Base-by-base conservation (phyloP, 768 basidiomycete genomes). In the Pleurotus djamor region DNA sequence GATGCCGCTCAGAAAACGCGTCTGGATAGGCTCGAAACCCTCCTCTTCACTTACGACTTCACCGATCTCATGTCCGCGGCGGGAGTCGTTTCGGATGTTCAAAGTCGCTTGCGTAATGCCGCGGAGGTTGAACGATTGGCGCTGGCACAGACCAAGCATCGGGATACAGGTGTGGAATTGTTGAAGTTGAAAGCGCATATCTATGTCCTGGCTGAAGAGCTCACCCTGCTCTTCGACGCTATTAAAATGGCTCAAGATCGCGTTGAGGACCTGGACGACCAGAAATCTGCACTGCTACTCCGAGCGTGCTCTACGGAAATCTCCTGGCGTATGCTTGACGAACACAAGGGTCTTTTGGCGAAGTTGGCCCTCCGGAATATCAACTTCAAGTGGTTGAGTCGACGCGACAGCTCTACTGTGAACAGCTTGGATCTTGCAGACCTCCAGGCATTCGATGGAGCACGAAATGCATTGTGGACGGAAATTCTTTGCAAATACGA, bases 251-350 rank as follows among this genome's bases (percentile, higher is more conserved):
- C 88, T 35, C 92, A 94, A 70, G 90, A 92, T 66, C 86, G 88
- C 63, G 82, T 74, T 51, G 84, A 85, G 63, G 81, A 85, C 62
- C 82, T 73, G 59, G 79, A 83, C 4, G 88, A 90, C 63, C 84
- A 88, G 63, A 92, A 91, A 66, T 90, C 91, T 1, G 91, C 93
- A 1, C 78, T 94, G 48, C 80, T 92, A 54, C 73, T 96, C 34
- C 88, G 91, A 60, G 89, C 93, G 0, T 87, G 86, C 5, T 93
- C 93, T 0, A 83, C 86, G 5, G 91, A 94, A 69, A 88, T 98
- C 48, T 93, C 91, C 0, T 98, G 95, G 94, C 82, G 82, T 60
- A 95, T 98, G 92, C 74, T 96, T 13, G 89, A 89, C 66, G 83
- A 88, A 48, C 75, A 83, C 43, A 76, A 81, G 50, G 85, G 88